These are phyloP conservation scores for Botryotinia narcissicola DNA, from an alignment of 2,329 filamentous ascomycete species.

Conservation along the genomic window DNA sequence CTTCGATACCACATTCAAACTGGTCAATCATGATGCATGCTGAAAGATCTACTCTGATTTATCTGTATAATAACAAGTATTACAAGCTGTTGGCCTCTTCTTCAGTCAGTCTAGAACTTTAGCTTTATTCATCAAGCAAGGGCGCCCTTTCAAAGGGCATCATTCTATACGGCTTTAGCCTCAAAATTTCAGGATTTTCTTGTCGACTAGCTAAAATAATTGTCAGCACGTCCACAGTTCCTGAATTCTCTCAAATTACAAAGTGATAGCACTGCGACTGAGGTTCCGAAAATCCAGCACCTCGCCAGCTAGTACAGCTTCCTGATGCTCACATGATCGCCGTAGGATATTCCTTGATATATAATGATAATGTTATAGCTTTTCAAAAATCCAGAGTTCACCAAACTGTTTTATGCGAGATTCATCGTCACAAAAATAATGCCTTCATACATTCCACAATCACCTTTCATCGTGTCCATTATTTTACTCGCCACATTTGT, in stretches of 20 bases:
- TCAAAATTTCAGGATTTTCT: accelerated
- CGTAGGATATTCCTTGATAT: background rate
- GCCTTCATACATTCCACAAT: background rate
- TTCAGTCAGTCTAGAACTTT: background rate
- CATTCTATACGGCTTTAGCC: background rate
- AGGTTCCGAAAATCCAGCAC: background rate
- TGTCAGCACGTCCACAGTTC: background rate
- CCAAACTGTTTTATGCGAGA: background rate
- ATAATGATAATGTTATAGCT: background rate
- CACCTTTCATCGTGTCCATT: background rate
- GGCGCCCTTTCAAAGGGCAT: background rate
- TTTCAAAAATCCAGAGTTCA: background rate
- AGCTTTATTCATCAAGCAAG: background rate
- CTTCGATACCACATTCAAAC: background rate
- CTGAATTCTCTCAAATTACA: background rate
- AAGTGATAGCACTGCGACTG: background rate
- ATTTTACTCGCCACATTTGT: background rate
- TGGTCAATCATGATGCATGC: background rate
- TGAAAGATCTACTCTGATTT: accelerated
- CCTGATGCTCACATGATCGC: background rate
- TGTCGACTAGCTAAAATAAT: background rate
- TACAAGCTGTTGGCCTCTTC: background rate
- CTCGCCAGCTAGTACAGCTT: background rate
- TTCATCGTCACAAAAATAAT: background rate
- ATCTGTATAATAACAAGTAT: background rate